These are phyloP conservation scores for Stereocaulon alpinum DNA, from an alignment of 495 filamentous ascomycete genomes.

Conservation along the genomic window DNA sequence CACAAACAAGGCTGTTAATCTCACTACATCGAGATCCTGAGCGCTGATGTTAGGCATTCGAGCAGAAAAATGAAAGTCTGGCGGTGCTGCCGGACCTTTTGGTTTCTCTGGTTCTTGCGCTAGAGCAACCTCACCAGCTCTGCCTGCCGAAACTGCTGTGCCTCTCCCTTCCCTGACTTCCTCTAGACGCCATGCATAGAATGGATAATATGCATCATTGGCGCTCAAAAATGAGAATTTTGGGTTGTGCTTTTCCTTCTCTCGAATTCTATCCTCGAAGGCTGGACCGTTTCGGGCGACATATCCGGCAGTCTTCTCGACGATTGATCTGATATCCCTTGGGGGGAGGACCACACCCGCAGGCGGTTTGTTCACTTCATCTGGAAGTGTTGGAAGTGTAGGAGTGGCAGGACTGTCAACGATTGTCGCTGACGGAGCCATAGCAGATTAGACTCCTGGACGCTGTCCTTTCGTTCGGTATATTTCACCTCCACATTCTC, in stretches of 20 bases:
- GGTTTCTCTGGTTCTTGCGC: conserved; percentile 53
- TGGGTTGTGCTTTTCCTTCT: conserved; percentile 74
- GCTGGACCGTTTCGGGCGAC: conserved; percentile 71
- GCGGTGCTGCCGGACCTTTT: conserved; percentile 76
- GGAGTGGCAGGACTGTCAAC: conserved; percentile 41
- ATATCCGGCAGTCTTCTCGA: conserved; percentile 95
- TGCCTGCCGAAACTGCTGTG: conserved; percentile 68
- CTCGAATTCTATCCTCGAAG: conserved; percentile 82
- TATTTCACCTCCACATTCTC: conserved; percentile 24
- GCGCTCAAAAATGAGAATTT: conserved; percentile 81
- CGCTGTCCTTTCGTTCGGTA: conserved; percentile 16
- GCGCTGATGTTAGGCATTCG: conserved; percentile 96
- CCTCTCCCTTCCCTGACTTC: conserved; percentile 80
- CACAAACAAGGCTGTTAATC: conserved; percentile 79
- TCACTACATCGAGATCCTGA: conserved; percentile 87
- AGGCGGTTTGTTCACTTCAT: conserved; percentile 62
- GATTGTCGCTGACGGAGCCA: conserved; percentile 50
- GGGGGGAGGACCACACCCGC: conserved; percentile 78
- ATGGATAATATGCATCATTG: conserved; percentile 78
- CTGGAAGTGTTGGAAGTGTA: conserved; percentile 29
- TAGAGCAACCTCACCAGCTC: conserved; percentile 49
- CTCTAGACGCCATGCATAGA: conserved; percentile 79
- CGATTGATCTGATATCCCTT: conserved; percentile 66
- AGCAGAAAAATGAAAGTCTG: conserved; percentile 86
- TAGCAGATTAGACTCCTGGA: conserved; percentile 24